Percentiles rank a stretch among this genome's conserved stretches.
Conservation (phyloP, 352 stramenopile species). For the Pythium scleroteichum region DNA sequence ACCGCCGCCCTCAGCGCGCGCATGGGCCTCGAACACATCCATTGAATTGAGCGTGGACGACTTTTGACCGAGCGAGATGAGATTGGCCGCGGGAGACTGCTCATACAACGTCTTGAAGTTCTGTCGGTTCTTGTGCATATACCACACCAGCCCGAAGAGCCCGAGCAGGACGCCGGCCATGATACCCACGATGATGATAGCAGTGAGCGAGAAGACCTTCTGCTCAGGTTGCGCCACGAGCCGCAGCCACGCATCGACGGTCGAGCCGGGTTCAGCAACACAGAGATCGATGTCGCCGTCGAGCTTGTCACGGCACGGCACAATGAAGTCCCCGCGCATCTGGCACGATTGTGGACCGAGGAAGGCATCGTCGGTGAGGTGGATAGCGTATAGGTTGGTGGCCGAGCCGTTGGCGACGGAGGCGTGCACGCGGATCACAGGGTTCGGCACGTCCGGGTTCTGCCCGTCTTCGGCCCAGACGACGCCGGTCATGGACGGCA, state of each 20-base stretch:
- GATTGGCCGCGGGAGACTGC: slow-evolving; percentile 17
- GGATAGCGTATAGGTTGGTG: slow-evolving; percentile 58
- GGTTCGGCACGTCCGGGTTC: slow-evolving; percentile 43
- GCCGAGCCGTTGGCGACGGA: slow-evolving; percentile 13
- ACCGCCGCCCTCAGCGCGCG: slow-evolving; percentile 29
- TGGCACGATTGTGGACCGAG: slow-evolving; percentile 49
- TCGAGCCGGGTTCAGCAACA: slow-evolving; percentile 27
- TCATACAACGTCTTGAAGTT: slow-evolving; percentile 41
- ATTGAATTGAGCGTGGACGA: slow-evolving; percentile 21
- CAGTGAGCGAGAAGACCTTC: slow-evolving; percentile 53
- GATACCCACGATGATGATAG: slow-evolving; percentile 50
- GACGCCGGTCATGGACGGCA: slow-evolving; percentile 33
- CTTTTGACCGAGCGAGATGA: slow-evolving; percentile 22
- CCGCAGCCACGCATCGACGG: slow-evolving; percentile 65
- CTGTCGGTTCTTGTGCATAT: slow-evolving; percentile 45
- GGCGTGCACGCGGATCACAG: slow-evolving; percentile 53
- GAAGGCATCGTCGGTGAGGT: slow-evolving; percentile 48
- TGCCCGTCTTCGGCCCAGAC: slow-evolving; percentile 69
- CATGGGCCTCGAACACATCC: slow-evolving; percentile 34
- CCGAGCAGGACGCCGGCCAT: slow-evolving; percentile 38
- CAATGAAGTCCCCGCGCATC: slow-evolving; percentile 55
- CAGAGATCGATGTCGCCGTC: slow-evolving; percentile 55
- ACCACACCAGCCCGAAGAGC: slow-evolving; percentile 47
- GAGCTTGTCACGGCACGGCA: slow-evolving; percentile 58
- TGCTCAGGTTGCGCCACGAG: slow-evolving; percentile 35